Evolutionary conservation across 441 rosid genomes (phyloP).

Genomic region (Syzygium malaccense): DNA sequence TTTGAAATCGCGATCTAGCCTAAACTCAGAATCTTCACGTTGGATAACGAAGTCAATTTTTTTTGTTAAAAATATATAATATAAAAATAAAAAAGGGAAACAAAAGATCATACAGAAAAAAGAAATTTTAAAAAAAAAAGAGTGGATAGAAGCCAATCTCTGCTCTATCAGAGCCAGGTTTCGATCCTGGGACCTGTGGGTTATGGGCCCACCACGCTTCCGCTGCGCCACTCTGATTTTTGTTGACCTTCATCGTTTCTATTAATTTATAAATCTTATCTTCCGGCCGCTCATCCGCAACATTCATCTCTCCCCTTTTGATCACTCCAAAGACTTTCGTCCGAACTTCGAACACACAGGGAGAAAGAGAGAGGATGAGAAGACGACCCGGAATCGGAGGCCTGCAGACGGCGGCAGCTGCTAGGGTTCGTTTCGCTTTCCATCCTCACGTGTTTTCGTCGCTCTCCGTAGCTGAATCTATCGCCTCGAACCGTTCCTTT

Average conservation of each 20-base stretch:
- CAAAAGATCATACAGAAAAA: background rate
- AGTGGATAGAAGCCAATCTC: background rate
- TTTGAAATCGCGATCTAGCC: background rate
- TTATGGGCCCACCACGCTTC: conserved; percentile 24
- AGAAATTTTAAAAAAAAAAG: no score
- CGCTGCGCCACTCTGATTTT: conserved; percentile 14
- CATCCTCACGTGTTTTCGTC: background rate
- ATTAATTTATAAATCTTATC: rapidly evolving
- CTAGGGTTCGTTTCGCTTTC: conserved; percentile 45
- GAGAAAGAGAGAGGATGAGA: conserved; percentile 28
- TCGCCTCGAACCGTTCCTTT: background rate
- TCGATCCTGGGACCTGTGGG: conserved; percentile 14
- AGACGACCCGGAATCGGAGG: conserved; percentile 94
- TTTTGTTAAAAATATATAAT: background rate
- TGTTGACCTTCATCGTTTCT: rapidly evolving
- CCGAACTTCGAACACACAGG: background rate
- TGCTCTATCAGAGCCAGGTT: background rate
- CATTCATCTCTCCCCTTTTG: background rate
- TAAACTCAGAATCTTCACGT: rapidly evolving
- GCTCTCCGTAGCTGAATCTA: background rate
- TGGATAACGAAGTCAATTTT: background rate
- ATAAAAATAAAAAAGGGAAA: background rate
- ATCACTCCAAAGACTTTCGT: background rate
- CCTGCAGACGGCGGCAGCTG: conserved; percentile 77
- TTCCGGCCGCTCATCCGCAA: rapidly evolving